Conservation (phyloP, 768 basidiomycete genomes). For the Tephrocybe sp. region DNA sequence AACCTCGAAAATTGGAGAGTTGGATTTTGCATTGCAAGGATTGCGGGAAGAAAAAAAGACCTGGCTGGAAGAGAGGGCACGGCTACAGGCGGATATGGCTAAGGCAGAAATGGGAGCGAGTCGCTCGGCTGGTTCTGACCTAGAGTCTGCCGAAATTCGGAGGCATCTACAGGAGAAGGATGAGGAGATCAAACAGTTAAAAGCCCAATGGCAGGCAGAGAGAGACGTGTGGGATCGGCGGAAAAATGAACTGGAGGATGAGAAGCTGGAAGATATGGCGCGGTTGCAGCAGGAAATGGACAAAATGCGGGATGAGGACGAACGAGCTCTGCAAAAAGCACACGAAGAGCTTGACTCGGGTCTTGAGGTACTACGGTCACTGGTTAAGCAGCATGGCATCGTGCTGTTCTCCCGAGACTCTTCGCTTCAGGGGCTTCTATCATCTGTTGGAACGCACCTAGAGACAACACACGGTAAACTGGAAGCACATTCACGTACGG, state of each 20-base stretch:
- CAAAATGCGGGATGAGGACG: conserved; percentile 36
- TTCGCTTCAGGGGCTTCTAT: conserved; percentile 46
- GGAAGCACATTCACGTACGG: conserved; percentile 37
- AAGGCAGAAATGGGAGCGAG: conserved; percentile 38
- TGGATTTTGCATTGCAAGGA: conserved; percentile 44
- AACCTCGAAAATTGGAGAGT: conserved; percentile 45
- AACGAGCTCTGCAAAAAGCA: conserved; percentile 32
- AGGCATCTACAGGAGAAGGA: conserved; percentile 41
- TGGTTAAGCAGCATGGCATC: conserved; percentile 59
- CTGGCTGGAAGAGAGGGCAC: conserved; percentile 49
- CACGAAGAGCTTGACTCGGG: conserved; percentile 52
- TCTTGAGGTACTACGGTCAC: conserved; percentile 40
- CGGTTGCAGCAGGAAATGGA: conserved; percentile 50
- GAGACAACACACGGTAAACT: conserved; percentile 44
- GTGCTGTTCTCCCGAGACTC: conserved; percentile 50
- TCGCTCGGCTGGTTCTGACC: conserved; percentile 38
- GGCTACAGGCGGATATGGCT: conserved; percentile 38
- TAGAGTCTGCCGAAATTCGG: conserved; percentile 32
- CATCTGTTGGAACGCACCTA: conserved; percentile 51
- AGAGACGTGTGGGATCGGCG: conserved; percentile 51
- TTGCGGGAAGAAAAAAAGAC: conserved; percentile 46
- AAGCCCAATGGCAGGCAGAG: conserved; percentile 40
- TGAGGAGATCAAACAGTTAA: conserved; percentile 34
- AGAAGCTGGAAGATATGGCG: conserved; percentile 45
- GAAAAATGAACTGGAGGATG: conserved; percentile 44